Base-by-base conservation (phyloP, 306 rosid species). In the Cucumis cinereus region DNA sequence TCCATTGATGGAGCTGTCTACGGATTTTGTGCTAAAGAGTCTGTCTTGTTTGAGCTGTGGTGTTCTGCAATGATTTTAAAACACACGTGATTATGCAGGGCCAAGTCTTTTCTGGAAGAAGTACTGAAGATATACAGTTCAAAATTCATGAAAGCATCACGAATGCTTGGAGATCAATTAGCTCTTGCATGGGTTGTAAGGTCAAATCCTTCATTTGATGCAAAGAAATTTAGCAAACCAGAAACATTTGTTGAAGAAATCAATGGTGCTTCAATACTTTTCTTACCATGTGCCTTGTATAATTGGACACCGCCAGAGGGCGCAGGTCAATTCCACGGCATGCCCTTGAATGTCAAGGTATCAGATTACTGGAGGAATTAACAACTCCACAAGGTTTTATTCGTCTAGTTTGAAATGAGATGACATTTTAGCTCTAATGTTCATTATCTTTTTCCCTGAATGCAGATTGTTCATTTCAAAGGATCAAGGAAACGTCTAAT, bases 301-400 rank as follows among this genome's bases (percentile, higher is more conserved):
- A 91, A 94, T 71, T 94, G 97, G 97, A 94, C 98, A n/a, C 97
- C 96, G 0, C 98, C 97, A 10, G 98, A 94, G 84, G 97, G 98
- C 73, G 95, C 97, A 53, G 97, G 98, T 63, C 97, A 91, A 86
- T 94, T 94, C 84, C 98, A 87, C 74, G 97, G 97, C 86, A 86
- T 94, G 93, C 93, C 98, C 41, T 84, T 94, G 85, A 86, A 90
- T 81, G 91, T 90, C 60, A 94, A 94, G 98, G 98, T 94, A 83
- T 52, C 35, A 58, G 19, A 57, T 7, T 30, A 36, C 59, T 5
- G n/a, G 26, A 36, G 26, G 19, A 11, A 50, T 6, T 20, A 47
- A 23, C 57, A 45, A 16, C n/a, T 70, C 26, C 24, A 24, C 4
- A 45, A 69, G 38, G 23, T 5, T 62, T 62, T 8, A 41, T 33